phyloP scores from a whole-genome alignment of 495 filamentous ascomycete genomes.

The Annulohypoxylon stygium region DNA sequence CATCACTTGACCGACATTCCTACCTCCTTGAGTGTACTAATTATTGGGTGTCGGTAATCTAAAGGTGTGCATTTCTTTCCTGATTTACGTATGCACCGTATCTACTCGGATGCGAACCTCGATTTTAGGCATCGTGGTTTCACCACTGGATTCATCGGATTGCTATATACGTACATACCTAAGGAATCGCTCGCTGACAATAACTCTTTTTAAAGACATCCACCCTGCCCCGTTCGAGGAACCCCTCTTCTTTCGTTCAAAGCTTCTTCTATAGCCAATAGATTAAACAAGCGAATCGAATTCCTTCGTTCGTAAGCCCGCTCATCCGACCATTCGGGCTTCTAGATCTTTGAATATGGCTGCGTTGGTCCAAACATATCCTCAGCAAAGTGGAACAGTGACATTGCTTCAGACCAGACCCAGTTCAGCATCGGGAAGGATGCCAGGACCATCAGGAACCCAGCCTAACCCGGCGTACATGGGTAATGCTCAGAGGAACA shows the following conservation, averaged over 20 bases:
- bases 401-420: slow-evolving; percentile 87
- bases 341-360: slow-evolving; percentile 72
- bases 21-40: slow-evolving; percentile 22
- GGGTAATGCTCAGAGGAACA: slow-evolving; percentile 72
- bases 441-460: slow-evolving; percentile 64
- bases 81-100: background rate
- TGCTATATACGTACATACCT: background rate
- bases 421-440: slow-evolving; percentile 75
- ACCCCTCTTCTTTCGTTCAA: slow-evolving; percentile 13
- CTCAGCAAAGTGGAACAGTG: slow-evolving; percentile 82
- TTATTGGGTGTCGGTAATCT: slow-evolving; percentile 19
- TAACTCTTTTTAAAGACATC: background rate
- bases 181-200: slow-evolving; percentile 25
- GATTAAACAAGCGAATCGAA: slow-evolving; percentile 39
- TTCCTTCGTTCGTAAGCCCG: slow-evolving; percentile 33
- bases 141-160: background rate
- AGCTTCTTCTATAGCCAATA: slow-evolving; percentile 11
- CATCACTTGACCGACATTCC: slow-evolving; percentile 29
- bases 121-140: background rate
- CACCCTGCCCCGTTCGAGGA: slow-evolving; percentile 12
- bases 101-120: background rate
- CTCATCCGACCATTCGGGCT: slow-evolving; percentile 27
- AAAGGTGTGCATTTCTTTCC: slow-evolving; percentile 34
- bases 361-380: slow-evolving; percentile 91
- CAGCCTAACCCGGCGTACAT: slow-evolving; percentile 69